phyloP scores from a whole-genome alignment of 1,284 basidiomycete genomes.

The Athelia psychrophila region DNA sequence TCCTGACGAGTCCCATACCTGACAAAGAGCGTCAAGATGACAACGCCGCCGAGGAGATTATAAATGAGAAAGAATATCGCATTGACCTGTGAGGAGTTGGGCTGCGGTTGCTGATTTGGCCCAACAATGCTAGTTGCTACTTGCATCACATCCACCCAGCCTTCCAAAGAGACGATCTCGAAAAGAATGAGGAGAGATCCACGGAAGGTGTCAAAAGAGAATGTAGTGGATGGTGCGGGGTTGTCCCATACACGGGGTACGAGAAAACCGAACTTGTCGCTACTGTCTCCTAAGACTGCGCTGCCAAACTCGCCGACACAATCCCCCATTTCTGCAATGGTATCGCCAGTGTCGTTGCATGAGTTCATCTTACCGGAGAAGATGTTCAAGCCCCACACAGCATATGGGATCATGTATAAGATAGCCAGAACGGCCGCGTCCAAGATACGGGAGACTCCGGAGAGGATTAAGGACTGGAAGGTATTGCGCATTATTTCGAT shows the following conservation, averaged over 20 bases:
- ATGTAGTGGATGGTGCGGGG: slow-evolving; percentile 80
- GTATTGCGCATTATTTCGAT: slow-evolving; percentile 86
- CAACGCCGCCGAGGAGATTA: slow-evolving; percentile 89
- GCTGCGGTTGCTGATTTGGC: slow-evolving; percentile 62
- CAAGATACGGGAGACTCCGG: slow-evolving; percentile 83
- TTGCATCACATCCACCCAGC: slow-evolving; percentile 93
- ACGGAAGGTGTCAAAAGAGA: slow-evolving; percentile 91
- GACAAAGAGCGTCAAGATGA: slow-evolving; percentile 88
- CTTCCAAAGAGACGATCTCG: slow-evolving; percentile 95
- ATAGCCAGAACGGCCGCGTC: slow-evolving; percentile 93
- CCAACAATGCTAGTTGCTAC: slow-evolving; percentile 83
- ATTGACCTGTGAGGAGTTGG: slow-evolving; percentile 75
- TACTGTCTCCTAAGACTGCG: slow-evolving; percentile 48
- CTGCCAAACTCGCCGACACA: slow-evolving; percentile 81
- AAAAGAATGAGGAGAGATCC: slow-evolving; percentile 90
- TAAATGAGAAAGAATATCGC: slow-evolving; percentile 94
- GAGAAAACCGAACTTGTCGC: slow-evolving; percentile 60
- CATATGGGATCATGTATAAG: slow-evolving; percentile 95
- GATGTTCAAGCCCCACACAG: slow-evolving; percentile 96
- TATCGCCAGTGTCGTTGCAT: slow-evolving; percentile 76
- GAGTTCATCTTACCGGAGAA: slow-evolving; percentile 84
- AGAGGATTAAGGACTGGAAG: slow-evolving; percentile 90
- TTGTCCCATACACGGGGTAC: slow-evolving; percentile 90
- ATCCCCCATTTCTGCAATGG: slow-evolving; percentile 45
- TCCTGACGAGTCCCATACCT: slow-evolving; percentile 47